Percentiles rank a stretch among this genome's conserved stretches.
These are phyloP conservation scores for Penicillium capsulatum DNA, from an alignment of 2,329 filamentous ascomycete species.

Conservation along the genomic window DNA sequence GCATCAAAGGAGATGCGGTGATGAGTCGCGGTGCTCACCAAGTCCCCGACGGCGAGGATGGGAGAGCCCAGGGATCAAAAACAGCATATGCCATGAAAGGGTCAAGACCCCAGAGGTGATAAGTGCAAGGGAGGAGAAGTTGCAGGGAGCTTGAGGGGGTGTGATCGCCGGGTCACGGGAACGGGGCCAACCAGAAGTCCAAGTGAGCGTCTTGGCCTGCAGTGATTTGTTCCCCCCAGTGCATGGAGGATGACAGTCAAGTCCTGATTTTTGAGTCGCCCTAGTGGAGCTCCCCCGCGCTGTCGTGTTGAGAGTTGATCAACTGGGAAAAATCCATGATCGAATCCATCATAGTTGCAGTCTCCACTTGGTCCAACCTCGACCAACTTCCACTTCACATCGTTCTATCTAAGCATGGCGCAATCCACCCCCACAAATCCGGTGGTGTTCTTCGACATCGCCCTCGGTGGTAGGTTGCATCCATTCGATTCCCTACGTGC, in stretches of 20 bases:
- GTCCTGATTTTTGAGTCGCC: no score
- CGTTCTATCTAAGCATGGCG: constrained; percentile 7
- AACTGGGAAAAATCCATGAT: no score
- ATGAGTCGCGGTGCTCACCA: no score
- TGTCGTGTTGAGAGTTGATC: no score
- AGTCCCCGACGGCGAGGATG: not conserved
- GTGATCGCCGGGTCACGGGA: constrained; percentile 5
- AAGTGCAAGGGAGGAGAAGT: constrained; percentile 1
- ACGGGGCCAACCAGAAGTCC: not conserved
- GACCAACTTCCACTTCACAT: not conserved
- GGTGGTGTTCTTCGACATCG: constrained; percentile 49
- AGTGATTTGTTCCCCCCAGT: no score
- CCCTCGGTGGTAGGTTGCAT: constrained; percentile 43
- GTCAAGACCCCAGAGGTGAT: not conserved
- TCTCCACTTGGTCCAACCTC: not conserved
- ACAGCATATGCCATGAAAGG: not conserved
- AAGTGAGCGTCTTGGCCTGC: not conserved
- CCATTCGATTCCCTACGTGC: not conserved
- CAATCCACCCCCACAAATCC: constrained; percentile 33
- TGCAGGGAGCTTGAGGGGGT: constrained; percentile 2
- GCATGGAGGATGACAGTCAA: no score
- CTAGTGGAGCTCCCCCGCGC: no score
- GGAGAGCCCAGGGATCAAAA: not conserved
- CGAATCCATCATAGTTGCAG: no score
- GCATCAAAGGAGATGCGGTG: not conserved